Percentiles rank a stretch among this genome's conserved stretches.
Evolutionary conservation across 257 asterid species (phyloP).

Genomic region (Scutellaria galericulata): DNA sequence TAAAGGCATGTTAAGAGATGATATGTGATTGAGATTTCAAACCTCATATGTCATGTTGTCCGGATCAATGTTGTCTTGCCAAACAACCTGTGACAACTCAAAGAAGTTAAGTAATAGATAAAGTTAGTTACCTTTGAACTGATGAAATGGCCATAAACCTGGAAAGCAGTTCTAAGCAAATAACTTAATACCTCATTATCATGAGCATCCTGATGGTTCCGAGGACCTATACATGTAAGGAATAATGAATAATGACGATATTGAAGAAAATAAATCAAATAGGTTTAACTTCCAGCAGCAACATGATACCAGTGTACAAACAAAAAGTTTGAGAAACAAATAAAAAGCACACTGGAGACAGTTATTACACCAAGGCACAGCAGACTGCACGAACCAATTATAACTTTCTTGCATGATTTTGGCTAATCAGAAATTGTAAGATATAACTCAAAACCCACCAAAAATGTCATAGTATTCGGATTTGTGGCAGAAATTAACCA

Average conservation of each 20-base stretch:
- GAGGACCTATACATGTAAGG: conserved; percentile 61
- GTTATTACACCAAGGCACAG: conserved; percentile 24
- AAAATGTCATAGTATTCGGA: neutral
- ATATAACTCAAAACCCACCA: neutral
- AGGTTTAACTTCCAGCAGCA: conserved; percentile 10
- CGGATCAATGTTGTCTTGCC: conserved; percentile 75
- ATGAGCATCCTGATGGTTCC: conserved; percentile 61
- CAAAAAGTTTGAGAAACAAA: neutral
- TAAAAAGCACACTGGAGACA: conserved; percentile 21
- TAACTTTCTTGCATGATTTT: neutral
- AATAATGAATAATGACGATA: conserved; percentile 19
- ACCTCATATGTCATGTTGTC: conserved; percentile 90
- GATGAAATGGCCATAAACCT: conserved; percentile 15
- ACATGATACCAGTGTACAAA: conserved; percentile 15
- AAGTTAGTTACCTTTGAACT: neutral
- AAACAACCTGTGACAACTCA: conserved; percentile 53
- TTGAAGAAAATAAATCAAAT: neutral
- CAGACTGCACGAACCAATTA: conserved; percentile 12
- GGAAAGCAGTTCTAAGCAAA: conserved; percentile 21
- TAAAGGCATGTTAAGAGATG: conserved; percentile 11
- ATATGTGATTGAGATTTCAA: conserved; percentile 28
- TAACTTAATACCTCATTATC: conserved; percentile 62
- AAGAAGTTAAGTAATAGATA: conserved; percentile 31
- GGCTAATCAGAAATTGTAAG: neutral
- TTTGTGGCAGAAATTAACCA: neutral